phyloP scores from a whole-genome alignment of 73 alveolate species.

The Tetrahymena borealis region DNA sequence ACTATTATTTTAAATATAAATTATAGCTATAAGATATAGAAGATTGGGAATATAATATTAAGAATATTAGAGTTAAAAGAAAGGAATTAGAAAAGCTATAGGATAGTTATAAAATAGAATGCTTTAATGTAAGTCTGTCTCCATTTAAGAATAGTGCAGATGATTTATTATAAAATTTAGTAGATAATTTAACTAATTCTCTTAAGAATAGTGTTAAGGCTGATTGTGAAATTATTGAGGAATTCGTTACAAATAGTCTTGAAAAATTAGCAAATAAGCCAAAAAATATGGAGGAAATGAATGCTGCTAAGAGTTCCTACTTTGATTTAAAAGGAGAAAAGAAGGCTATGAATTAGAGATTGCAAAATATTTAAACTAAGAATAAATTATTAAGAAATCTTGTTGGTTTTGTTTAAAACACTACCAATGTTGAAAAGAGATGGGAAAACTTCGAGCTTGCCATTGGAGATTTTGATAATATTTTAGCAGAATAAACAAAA shows the following conservation, averaged over 20 bases:
- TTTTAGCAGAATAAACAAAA: conserved; percentile 89
- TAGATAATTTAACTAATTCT: conserved; percentile 83
- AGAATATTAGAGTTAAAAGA: conserved; percentile 76
- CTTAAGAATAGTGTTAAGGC: conserved; percentile 73
- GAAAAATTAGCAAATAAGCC: conserved; percentile 89
- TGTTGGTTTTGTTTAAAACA: conserved; percentile 84
- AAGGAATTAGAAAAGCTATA: conserved; percentile 83
- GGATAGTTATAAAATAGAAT: conserved; percentile 82
- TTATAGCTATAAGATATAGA: conserved; percentile 43
- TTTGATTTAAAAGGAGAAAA: conserved; percentile 78
- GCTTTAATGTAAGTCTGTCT: conserved; percentile 76
- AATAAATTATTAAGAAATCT: conserved; percentile 77
- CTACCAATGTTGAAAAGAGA: conserved; percentile 57
- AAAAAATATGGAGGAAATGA: conserved; percentile 86
- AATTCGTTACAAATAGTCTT: conserved; percentile 79
- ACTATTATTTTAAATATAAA: conserved; percentile 60
- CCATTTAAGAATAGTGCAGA: conserved; percentile 77
- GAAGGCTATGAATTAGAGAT: conserved; percentile 71
- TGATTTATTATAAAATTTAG: conserved; percentile 88
- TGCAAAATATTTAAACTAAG: conserved; percentile 76
- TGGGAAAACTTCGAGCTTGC: conserved; percentile 95
- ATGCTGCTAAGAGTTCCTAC: conserved; percentile 79
- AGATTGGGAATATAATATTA: conserved; percentile 92
- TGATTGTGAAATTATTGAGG: conserved; percentile 73
- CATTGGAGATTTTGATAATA: conserved; percentile 80